These are phyloP conservation scores for Cetraspora pellucida DNA, from an alignment of 192 early-diverging fungal species.

Conservation along the genomic window DNA sequence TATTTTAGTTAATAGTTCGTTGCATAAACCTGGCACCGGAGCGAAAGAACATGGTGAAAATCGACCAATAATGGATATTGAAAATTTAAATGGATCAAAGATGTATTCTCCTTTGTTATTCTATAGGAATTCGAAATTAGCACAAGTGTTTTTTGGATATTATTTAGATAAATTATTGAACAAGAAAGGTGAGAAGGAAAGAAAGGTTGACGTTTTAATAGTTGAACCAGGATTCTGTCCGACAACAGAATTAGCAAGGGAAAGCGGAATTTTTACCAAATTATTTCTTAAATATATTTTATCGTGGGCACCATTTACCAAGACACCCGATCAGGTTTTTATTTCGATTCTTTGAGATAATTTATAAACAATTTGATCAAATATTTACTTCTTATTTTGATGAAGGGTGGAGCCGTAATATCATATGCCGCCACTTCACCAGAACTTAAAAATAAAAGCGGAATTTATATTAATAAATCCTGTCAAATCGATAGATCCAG, in stretches of 20 bases:
- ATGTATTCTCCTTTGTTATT: constrained; percentile 41
- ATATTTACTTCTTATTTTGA: background rate
- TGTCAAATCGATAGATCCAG: constrained; percentile 34
- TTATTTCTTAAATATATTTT: constrained; percentile 15
- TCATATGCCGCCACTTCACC: constrained; percentile 18
- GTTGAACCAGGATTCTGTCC: constrained; percentile 18
- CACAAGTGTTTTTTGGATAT: constrained; percentile 34
- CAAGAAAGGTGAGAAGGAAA: background rate
- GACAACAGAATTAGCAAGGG: background rate
- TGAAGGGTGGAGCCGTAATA: constrained; percentile 23
- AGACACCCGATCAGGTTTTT: constrained; percentile 17
- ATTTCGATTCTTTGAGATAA: background rate
- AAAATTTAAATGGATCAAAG: constrained; percentile 38
- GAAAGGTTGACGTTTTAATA: constrained; percentile 11
- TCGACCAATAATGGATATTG: constrained; percentile 37
- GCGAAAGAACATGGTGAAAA: constrained; percentile 31
- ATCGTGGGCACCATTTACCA: constrained; percentile 9
- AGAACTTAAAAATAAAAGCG: constrained; percentile 8
- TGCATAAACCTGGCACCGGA: constrained; percentile 39
- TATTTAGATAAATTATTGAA: constrained; percentile 23
- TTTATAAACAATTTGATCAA: too few species aligned
- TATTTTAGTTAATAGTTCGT: constrained; percentile 42
- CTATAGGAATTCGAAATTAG: constrained; percentile 45
- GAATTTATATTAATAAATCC: constrained; percentile 8
- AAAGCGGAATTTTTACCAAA: background rate